Base-by-base conservation (phyloP, 2,329 filamentous ascomycete species). In the Aspergillus sp. region DNA sequence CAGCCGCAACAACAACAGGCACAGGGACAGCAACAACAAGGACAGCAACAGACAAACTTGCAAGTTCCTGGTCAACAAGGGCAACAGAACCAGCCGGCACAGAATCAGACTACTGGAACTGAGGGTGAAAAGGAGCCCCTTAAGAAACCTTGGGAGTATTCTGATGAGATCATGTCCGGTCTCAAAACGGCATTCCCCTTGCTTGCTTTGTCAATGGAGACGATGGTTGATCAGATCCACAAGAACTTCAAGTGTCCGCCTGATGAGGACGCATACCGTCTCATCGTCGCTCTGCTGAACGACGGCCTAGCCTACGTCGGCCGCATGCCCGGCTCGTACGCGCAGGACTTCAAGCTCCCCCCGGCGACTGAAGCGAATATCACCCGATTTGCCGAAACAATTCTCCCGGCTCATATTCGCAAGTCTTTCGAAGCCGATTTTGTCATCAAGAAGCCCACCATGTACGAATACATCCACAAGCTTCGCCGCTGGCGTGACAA, bases 191-290 rank as follows among this genome's bases (percentile, higher is more conserved):
- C 93, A 0, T 99, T 98, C 81, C 95, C 95, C 23, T 83, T 99
- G 17, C 84, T 99, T 66, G 95, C 96, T 9, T 80, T 98, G 44
- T 97, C 93, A 0, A 98, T 99, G 95, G 95, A 99, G 78, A 96
- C 93, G 0, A 99, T 98, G 92, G 93, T 98, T 31, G 95, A 99
- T 71, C 93, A 98, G 76, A 96, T 99, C 58, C 90, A 95, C 74
- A 98, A 98, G 81, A 90, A 98, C 76, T 99, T 99, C 84, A 99
- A 99, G 78, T 98, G 95, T 68, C 93, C 93, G 14, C 93, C 93
- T 0, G 95, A 99, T 68, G 95, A 99, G 73, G 95, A 99, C 78
- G 96, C 95, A 2, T 98, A 98, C 75, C 86, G 95, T 50, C 82
- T 99, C 15, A 99, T 99, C 64, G 93, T 98, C n/a, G 96, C 95